Evolutionary conservation across 495 filamentous ascomycete genomes (phyloP).

Genomic region (Penicillium ochrochloron): DNA sequence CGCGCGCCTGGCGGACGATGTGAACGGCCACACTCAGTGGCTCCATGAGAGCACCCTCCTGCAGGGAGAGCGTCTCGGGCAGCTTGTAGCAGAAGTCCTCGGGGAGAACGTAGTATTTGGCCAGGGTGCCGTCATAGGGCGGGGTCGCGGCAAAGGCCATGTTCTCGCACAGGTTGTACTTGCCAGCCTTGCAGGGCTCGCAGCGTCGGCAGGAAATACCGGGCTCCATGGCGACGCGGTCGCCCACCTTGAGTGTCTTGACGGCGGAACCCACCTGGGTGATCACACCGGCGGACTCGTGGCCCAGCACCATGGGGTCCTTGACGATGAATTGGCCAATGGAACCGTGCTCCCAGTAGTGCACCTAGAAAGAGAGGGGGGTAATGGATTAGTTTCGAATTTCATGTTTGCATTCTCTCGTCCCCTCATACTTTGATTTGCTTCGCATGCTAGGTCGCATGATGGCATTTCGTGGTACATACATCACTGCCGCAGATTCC

Average conservation of each 20-base stretch:
- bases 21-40: constrained; percentile 61
- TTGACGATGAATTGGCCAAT: constrained; percentile 84
- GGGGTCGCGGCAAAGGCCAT: constrained; percentile 60
- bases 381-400: not conserved
- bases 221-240: constrained; percentile 59
- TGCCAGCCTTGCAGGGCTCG: constrained; percentile 55
- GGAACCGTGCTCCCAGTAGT: constrained; percentile 85
- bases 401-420: not conserved
- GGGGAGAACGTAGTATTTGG: constrained; percentile 58
- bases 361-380: constrained; percentile 52
- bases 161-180: constrained; percentile 58
- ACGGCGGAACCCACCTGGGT: constrained; percentile 64
- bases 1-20: constrained; percentile 51
- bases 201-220: constrained; percentile 58
- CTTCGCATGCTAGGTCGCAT: not conserved
- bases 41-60: constrained; percentile 60
- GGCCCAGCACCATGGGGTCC: constrained; percentile 89
- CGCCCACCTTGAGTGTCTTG: constrained; percentile 47
- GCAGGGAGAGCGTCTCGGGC: constrained; percentile 47
- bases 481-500: constrained; percentile 92
- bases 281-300: constrained; percentile 84
- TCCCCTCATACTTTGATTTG: not conserved
- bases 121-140: constrained; percentile 58
- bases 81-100: constrained; percentile 63
- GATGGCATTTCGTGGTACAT: constrained; percentile 25